Evolutionary conservation across 345 rosid genomes (phyloP), one percentile per base, ranked within the genome.

Genomic region (Arabis hirsuta): DNA sequence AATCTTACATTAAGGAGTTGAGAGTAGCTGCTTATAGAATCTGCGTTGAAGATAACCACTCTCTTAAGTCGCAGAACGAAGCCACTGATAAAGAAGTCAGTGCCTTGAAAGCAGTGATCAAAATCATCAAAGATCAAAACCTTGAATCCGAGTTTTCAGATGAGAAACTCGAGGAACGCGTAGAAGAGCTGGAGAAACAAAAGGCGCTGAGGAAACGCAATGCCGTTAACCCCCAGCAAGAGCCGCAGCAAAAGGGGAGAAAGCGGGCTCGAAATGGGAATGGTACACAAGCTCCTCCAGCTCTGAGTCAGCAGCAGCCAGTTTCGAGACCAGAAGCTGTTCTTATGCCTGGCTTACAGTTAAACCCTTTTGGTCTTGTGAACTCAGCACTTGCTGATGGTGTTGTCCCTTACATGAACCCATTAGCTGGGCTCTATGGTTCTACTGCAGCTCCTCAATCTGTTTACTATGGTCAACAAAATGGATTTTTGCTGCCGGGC

Each of bases 171-270:
- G 73, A 79, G 72, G 82, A 81, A 43, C 88, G 87, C 31, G 77
- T 86, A 51, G 80, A 81, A 63, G 89, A 81, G 79, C 85, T 94
- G 39, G 92, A 91, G 84, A 88, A 84, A 79, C 76, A 71, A 64
- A 86, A 79, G 77, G 86, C 87, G 56, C 71, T 76, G 69, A 81
- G 79, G 81, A 88, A 82, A 71, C 79, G 86, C 46, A 56, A 51
- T 44, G 16, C 81, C 20, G 46, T 82, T 42, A 83, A 78, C 79
- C 79, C 63, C 12, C 80, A 54, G 62, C 65, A 58, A 41, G 46
- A 64, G 51, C 31, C 41, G 3, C 60, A 36, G 46, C 19, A 42
- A 36, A 65, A 60, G 16, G 62, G 68, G 20, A 67, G 51, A 52
- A 67, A 67, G 50, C 62, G 78, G 16, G 5, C 20, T 59, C 73